Base-by-base conservation (phyloP, 192 early-diverging fungal species). In the Coemansia sp. region DNA sequence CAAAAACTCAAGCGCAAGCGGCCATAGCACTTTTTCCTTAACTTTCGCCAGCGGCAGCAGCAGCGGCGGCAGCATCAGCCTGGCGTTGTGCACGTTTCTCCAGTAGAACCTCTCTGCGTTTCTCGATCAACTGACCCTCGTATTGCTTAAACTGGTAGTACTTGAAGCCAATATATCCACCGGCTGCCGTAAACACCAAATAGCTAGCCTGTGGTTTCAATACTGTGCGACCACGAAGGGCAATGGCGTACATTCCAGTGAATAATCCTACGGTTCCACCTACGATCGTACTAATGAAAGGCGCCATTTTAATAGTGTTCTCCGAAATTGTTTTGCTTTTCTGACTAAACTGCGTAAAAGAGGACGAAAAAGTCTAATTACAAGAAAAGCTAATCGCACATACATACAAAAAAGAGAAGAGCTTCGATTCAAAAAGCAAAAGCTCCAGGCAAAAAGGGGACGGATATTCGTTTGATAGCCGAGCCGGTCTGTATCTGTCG, bases 231-330 rank as follows among this genome's bases (percentile, higher is more conserved):
- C 73, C 73, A 43, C 75, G 81, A 12, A 84, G 81, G 1, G 64
- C 81, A 49, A 79, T 79, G 40, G 76, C 63, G 68, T 79, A 84
- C 76, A 84, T 79, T 60, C 76, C 81, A 2, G 81, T 84, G 20
- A 61, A 9, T 36, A 84, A 68, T 3, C 81, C 81, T 13, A 84
- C 72, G 10, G 73, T 61, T 12, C 67, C 69, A 50, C 81, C 81
- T 20, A 84, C 74, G 22, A 76, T 44, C 57, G 71, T 78, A 43
- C 68, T 76, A 18, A 76, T 12, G 36, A 79, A 73, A 7, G 71
- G 77, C 39, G 75, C 58, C 74, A 73, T 77, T 62, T 62, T n/a
- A 27, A 3, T 27, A 62, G 31, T 15, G 61, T n/a, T 9, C 22
- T 62, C 22, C 12, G 13, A 38, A 62, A 62, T 41, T 41, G 61